Base-by-base conservation (phyloP, 2,329 filamentous ascomycete genomes). In the Aspergillus felis region DNA sequence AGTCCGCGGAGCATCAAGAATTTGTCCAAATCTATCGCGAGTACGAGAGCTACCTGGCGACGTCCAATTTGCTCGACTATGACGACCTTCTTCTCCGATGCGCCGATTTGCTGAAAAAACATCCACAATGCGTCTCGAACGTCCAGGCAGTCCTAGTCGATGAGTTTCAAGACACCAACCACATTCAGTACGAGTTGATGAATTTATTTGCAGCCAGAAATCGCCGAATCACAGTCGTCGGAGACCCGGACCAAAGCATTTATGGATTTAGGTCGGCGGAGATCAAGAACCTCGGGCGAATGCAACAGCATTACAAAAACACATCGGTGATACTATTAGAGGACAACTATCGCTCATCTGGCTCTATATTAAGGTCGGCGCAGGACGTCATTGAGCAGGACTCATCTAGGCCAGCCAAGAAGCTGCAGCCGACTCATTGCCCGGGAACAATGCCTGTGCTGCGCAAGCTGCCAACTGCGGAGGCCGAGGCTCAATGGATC, bases 101-200 rank as follows among this genome's bases (percentile, higher is more conserved):
- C 63, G 88, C 90, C 8, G 86, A 95, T 58, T 81, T 99, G 10
- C 81, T 99, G 22, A 83, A 82, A 58, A 78, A 81, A 22, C 84
- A 90, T 63, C 91, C 92, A 0, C 80, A 84, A 14, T 97, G 92
- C 67, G 92, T 97, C 3, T 87, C 87, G 14, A 97, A 96, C 65
- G 87, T 99, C 20, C 87, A 97, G 72, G 86, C 91, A 0, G 92
- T 97, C 6, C 81, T 99, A 49, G 95, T 99, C 61, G 93, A 99
- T 71, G 93, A 99, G 70, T 99, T 97, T 62, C 93, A 99, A 74
- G 93, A 99, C 75, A 97, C 93, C 7, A 99, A 97, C 70, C 84
- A 91, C 22, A 87, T 97, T 4, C 93, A 99, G 73, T 97, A 96
- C 68, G 91, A 97, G 65, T 79, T 99, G 46, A 97, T 97, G 92